Base-by-base conservation (phyloP, 768 basidiomycete genomes). In the Naganishia vishniacii region DNA sequence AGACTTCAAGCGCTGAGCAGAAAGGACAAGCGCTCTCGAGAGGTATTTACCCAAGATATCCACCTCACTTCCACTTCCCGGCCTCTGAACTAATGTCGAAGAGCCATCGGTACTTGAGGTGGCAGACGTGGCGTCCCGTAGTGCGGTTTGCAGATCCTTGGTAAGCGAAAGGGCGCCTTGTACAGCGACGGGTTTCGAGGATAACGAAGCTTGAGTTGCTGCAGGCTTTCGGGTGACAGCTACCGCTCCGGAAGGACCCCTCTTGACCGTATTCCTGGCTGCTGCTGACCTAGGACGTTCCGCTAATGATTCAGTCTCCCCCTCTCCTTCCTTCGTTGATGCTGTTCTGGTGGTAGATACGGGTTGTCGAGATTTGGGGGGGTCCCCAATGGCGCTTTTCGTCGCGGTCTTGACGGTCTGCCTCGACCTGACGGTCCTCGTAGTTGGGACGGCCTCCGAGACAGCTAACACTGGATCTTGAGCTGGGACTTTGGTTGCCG, bases 131-230 rank as follows among this genome's bases (percentile, higher is more conserved):
- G 53, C 6, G 13, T 34, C 23, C 9, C 53, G 53, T 23, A 56
- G 53, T 40, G 37, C 37, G 23, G 53, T 34, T 56, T 56, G 53
- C 7, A 56, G 37, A 23, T 56, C 53, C 34, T 40, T 56, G 11
- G 53, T 56, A 11, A 56, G 53, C n/a, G 53, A 56, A 56, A 40
- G 20, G 18, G 53, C 53, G 23, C 40, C 53, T 40, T 56, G 32
- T 1, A 41, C 16, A 8, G 16, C 18, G 12, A 51, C 23, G 23
- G 53, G 53, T 40, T 16, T 32, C 37, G 15, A n/a, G 3, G 37
- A 11, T 18, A 41, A 23, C 32, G 16, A 9, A 26, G 53, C 23
- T 5, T 34, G 53, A 7, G 37, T 40, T 37, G n/a, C 40, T 25
- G 53, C 13, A 32, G 23, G 15, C 13, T 31, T 56, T 26, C 53